These are phyloP conservation scores for Ogataea hybrid DNA, from an alignment of 1,139 yeast genomes.

Conservation along the genomic window DNA sequence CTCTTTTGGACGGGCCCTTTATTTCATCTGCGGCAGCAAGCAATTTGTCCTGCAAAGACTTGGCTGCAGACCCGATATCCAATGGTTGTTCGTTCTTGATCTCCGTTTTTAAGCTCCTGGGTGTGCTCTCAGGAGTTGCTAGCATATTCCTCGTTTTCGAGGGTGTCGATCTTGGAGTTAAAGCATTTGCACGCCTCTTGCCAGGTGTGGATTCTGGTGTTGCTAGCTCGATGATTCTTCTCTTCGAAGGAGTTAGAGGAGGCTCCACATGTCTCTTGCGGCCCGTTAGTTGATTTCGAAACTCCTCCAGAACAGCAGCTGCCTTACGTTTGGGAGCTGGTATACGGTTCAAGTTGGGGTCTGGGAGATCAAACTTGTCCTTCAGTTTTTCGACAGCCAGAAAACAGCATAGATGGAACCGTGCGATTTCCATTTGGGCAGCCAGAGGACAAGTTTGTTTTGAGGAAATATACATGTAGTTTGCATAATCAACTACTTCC, in stretches of 20 bases:
- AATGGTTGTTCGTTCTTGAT: neutral
- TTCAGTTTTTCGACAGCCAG: slow-evolving; percentile 53
- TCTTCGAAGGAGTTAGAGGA: slow-evolving; percentile 17
- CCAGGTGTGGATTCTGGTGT: slow-evolving; percentile 21
- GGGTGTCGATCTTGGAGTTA: slow-evolving; percentile 8
- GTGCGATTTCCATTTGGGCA: slow-evolving; percentile 55
- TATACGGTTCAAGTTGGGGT: slow-evolving; percentile 46
- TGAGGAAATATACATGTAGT: slow-evolving; percentile 52
- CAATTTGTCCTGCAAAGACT: slow-evolving; percentile 15
- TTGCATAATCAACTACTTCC: slow-evolving; percentile 46
- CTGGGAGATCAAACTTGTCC: slow-evolving; percentile 43
- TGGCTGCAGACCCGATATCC: slow-evolving; percentile 3
- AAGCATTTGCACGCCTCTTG: neutral
- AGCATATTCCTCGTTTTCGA: slow-evolving; percentile 2
- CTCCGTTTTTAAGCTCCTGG: neutral
- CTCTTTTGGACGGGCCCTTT: slow-evolving; percentile 11
- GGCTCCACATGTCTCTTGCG: neutral
- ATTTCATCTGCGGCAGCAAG: slow-evolving; percentile 20
- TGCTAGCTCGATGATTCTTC: slow-evolving; percentile 12
- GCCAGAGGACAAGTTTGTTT: slow-evolving; percentile 44
- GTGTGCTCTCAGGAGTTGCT: slow-evolving; percentile 7
- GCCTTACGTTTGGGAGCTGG: slow-evolving; percentile 57
- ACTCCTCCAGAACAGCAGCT: slow-evolving; percentile 42
- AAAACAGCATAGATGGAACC: slow-evolving; percentile 65
- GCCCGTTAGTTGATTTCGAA: slow-evolving; percentile 35